Evolutionary conservation across 2,329 filamentous ascomycete genomes (phyloP), one percentile per base, ranked within the genome.

Genomic region (Diaporthe nobilis): DNA sequence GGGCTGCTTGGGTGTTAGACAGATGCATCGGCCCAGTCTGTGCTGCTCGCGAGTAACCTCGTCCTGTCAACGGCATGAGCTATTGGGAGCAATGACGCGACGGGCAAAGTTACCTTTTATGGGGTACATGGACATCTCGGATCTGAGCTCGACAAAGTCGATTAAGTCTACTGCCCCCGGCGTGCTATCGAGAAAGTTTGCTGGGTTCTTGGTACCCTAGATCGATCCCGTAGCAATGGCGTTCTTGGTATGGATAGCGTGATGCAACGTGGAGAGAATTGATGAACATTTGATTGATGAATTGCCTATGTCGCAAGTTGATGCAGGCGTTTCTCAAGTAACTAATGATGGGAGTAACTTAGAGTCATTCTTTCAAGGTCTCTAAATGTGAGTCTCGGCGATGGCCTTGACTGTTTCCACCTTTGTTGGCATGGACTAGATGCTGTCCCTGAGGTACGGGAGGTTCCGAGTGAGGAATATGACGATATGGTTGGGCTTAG

Each of bases 251-350:
- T 51, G 47, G 22, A 9, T 51, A 51, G 20, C 8, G 20, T 5
- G 22, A n/a, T 51, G 22, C 9, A 51, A 22, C 8, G 47, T 25
- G 47, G 20, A n/a, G 3, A 51, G 1, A 17, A 22, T n/a, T 25
- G 22, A 51, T 22, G 20, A 51, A 10, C 20, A 0, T n/a, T 7
- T n/a, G 8, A 0, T 7, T n/a, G 8, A 0, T n/a, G 22, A 12
- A 9, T 9, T 51, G 1, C 39, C 12, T 42, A 42, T 13, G 4
- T 42, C 13, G 13, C 47, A n/a, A 12, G 22, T n/a, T 4, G 2
- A 17, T n/a, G 9, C 47, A 9, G 9, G 13, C 8, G 9, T 22
- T 22, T 4, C 4, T n/a, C 7, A n/a, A n/a, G 9, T 25, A 20
- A 20, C 9, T 9, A 22, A 49, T 10, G 9, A 25, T n/a, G 4